A percentile compares a stretch with the other conserved stretches of the same genome.
Conservation (phyloP, 352 stramenopile genomes). For the Pelagophyceae sp. region DNA sequence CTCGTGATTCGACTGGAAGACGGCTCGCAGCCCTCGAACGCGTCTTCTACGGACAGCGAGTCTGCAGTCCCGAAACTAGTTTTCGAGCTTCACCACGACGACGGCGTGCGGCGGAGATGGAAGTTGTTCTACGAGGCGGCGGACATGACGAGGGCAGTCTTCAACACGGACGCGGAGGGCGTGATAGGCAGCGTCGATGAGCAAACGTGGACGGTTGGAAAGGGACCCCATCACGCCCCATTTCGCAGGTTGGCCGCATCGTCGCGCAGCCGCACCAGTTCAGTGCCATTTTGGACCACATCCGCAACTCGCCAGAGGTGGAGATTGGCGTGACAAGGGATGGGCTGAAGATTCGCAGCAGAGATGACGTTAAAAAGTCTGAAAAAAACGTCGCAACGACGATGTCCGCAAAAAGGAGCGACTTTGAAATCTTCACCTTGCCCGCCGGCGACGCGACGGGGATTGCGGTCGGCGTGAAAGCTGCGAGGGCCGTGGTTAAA, state of each 20-base stretch:
- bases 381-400: background rate
- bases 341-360: background rate
- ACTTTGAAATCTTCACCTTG: conserved; percentile 1
- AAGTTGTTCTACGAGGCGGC: conserved; percentile 4
- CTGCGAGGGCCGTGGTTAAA: background rate
- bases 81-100: conserved; percentile 6
- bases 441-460: background rate
- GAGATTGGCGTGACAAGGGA: background rate
- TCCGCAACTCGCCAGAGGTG: background rate
- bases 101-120: background rate
- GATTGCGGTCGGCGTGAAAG: background rate
- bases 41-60: too few species aligned
- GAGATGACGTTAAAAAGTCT: background rate
- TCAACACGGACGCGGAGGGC: background rate
- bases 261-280: background rate
- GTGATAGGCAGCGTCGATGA: too few species aligned
- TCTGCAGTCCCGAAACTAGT: background rate
- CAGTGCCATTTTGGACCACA: background rate
- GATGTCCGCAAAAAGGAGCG: background rate
- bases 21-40: too few species aligned
- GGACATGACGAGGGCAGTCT: background rate
- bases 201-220: too few species aligned
- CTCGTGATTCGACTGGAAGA: background rate
- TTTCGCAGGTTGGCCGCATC: conserved; percentile 3
- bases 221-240: too few species aligned